A percentile compares a stretch with the other conserved stretches of the same genome.
phyloP scores from a whole-genome alignment of 2,329 filamentous ascomycete genomes.

The Dactylellina parvicollis region DNA sequence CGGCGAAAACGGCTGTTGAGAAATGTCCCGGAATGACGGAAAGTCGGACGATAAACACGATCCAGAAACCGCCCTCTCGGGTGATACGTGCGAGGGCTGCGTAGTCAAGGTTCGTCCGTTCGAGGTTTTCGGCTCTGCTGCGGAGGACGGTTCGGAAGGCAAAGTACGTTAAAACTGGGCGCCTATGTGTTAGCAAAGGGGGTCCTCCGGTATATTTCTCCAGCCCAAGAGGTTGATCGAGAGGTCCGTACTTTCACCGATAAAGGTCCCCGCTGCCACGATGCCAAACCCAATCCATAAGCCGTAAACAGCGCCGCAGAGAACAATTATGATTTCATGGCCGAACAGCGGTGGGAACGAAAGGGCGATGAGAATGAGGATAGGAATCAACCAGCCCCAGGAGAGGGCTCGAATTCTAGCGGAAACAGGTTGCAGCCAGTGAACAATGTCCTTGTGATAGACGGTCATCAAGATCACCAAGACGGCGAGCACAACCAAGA shows the following conservation, averaged over 20 bases:
- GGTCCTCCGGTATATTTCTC: not conserved
- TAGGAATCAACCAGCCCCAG: conserved; percentile 62
- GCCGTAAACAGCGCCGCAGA: conserved; percentile 63
- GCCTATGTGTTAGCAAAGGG: not conserved
- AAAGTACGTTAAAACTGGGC: conserved; percentile 60
- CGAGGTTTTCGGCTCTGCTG: conserved; percentile 61
- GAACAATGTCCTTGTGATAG: conserved; percentile 62
- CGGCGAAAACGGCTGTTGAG: conserved; percentile 63
- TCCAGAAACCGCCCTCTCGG: conserved; percentile 63
- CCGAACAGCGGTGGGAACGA: conserved; percentile 64
- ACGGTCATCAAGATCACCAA: conserved; percentile 59
- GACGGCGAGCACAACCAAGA: conserved; percentile 48
- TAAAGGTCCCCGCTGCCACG: conserved; percentile 62
- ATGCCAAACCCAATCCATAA: conserved; percentile 63
- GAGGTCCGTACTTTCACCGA: conserved; percentile 61
- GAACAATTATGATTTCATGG: conserved; percentile 62
- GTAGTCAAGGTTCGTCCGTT: conserved; percentile 63
- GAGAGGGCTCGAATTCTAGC: conserved; percentile 61
- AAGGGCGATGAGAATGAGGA: conserved; percentile 61
- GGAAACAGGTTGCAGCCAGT: conserved; percentile 61
- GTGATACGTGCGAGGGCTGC: conserved; percentile 62
- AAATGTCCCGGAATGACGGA: conserved; percentile 63
- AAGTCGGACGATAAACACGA: conserved; percentile 63
- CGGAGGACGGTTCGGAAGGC: conserved; percentile 62
- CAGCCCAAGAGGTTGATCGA: not conserved